Evolutionary conservation across 129 eudicot genomes (phyloP).

Genomic region (Logfia minima): DNA sequence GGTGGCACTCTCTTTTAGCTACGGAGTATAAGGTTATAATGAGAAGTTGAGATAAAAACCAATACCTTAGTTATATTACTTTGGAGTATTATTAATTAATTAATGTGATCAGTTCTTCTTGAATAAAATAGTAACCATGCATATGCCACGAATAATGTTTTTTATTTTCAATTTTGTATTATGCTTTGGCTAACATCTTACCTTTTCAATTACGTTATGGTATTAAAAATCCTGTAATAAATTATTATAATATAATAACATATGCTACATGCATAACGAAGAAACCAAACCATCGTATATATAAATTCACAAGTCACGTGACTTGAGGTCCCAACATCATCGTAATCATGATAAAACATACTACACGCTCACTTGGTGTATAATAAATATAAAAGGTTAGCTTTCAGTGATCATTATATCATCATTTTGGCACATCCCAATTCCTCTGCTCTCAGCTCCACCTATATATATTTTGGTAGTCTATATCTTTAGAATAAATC

Average conservation of each 20-base stretch:
- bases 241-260: conserved; percentile 6
- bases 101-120: no score
- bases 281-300: background rate
- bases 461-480: background rate
- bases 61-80: no score
- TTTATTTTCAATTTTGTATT: conserved; percentile 3
- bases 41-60: no score
- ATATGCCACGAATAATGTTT: background rate
- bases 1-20: background rate
- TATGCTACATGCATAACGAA: conserved; percentile 15
- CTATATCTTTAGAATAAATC: no score
- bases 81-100: no score
- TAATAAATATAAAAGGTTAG: conserved; percentile 3
- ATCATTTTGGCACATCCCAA: conserved; percentile 29
- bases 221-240: background rate
- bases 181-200: conserved; percentile 20
- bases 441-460: background rate
- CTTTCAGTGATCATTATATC: conserved; percentile 25
- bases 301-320: conserved; percentile 35
- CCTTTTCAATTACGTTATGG: conserved; percentile 31
- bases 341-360: conserved; percentile 31
- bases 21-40: no score
- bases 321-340: conserved; percentile 32
- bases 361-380: conserved; percentile 33
- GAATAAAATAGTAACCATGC: conserved; percentile 9